phyloP scores from a whole-genome alignment of 305 asterid species.

The Galium porrigens region DNA sequence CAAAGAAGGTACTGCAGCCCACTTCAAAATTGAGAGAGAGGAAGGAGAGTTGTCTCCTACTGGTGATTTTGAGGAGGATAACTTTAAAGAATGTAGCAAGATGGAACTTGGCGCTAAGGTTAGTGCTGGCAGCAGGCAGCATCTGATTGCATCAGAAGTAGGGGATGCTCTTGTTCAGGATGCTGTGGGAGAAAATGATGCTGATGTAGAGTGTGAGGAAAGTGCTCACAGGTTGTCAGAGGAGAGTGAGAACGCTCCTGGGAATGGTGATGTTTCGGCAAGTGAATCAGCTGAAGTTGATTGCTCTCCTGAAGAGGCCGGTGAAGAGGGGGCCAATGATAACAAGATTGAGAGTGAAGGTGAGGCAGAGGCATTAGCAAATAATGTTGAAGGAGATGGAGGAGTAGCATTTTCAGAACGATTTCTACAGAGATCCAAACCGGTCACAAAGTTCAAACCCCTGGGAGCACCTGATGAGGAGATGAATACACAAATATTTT shows the following conservation, averaged over 20 bases:
- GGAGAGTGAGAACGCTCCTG: slow-evolving; percentile 64
- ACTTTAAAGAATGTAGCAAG: slow-evolving; percentile 25
- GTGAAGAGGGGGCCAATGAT: slow-evolving; percentile 43
- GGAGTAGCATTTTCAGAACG: slow-evolving; percentile 30
- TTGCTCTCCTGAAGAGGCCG: slow-evolving; percentile 49
- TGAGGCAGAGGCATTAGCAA: slow-evolving; percentile 44
- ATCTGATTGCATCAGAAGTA: slow-evolving; percentile 21
- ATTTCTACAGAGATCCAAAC: slow-evolving; percentile 43
- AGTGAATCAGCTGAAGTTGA: slow-evolving; percentile 69
- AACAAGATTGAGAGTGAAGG: slow-evolving; percentile 68
- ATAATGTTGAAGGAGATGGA: slow-evolving; percentile 36
- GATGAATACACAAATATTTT: slow-evolving; percentile 39
- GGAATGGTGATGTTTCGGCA: slow-evolving; percentile 50
- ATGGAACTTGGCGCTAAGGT: slow-evolving; percentile 23
- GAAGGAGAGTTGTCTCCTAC: slow-evolving; percentile 70
- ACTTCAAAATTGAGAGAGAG: slow-evolving; percentile 40
- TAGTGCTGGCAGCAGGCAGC: slow-evolving; percentile 24
- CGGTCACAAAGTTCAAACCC: slow-evolving; percentile 43
- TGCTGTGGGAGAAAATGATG: slow-evolving; percentile 40
- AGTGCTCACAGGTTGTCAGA: slow-evolving; percentile 55
- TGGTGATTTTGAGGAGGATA: slow-evolving; percentile 40
- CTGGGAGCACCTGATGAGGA: slow-evolving; percentile 27
- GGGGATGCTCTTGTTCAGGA: slow-evolving; percentile 23
- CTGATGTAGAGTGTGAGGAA: slow-evolving; percentile 44
- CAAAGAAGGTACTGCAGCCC: slow-evolving; percentile 27